Conservation (phyloP, 306 rosid species). For the Echinosophora koreensis region DNA sequence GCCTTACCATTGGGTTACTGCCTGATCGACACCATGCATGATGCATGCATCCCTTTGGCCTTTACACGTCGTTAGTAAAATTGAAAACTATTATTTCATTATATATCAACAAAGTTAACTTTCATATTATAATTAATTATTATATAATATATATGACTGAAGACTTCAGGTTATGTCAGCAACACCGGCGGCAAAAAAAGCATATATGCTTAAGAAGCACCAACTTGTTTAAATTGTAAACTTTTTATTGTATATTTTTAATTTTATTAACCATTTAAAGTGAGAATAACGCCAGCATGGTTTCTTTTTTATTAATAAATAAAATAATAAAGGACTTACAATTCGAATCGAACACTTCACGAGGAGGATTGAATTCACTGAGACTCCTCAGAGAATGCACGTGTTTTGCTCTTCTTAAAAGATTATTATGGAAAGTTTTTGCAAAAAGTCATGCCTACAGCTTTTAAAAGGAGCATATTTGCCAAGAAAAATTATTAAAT, state of each 20-base stretch:
- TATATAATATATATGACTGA: not conserved
- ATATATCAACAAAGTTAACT: not conserved
- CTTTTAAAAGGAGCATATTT: conserved; percentile 21
- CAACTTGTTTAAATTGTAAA: not conserved
- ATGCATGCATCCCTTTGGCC: conserved; percentile 30
- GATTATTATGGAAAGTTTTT: conserved; percentile 19
- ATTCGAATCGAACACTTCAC: conserved; percentile 34
- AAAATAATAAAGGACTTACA: not conserved
- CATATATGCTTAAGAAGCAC: conserved; percentile 32
- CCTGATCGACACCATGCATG: conserved; percentile 27
- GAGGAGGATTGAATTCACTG: conserved; percentile 1
- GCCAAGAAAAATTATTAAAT: conserved; percentile 13
- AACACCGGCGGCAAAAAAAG: conserved; percentile 37
- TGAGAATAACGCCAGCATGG: conserved; percentile 35
- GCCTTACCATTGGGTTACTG: conserved; percentile 18
- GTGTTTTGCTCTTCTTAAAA: not conserved
- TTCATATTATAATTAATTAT: conserved; percentile 2
- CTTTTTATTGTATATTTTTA: not conserved
- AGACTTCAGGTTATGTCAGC: conserved; percentile 20
- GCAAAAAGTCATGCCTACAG: not conserved
- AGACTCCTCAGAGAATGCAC: conserved; percentile 26
- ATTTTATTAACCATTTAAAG: conserved; percentile 13
- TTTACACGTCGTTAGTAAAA: conserved; percentile 32
- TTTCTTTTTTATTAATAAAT: no score
- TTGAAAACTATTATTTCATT: not conserved